Percentiles rank a stretch among this genome's conserved stretches.
Evolutionary conservation across 257 asterid species (phyloP).

Genomic region (Nicotiana obtusifolia): DNA sequence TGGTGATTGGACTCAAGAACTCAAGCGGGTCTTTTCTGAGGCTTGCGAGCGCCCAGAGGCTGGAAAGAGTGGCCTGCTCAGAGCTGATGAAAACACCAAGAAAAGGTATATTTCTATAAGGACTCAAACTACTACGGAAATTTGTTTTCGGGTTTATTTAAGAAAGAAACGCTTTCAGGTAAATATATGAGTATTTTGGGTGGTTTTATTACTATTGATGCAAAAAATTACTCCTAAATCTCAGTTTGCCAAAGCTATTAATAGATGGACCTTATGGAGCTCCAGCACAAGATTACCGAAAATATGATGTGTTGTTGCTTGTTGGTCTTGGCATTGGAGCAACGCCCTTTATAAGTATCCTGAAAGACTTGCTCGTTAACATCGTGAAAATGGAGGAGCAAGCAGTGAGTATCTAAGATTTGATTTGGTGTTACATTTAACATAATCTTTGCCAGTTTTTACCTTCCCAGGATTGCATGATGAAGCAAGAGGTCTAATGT

Average conservation of each 20-base stretch:
- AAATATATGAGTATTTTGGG: not conserved
- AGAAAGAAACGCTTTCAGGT: not conserved
- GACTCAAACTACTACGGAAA: not conserved
- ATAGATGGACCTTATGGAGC: constrained; percentile 99
- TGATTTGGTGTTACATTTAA: not conserved
- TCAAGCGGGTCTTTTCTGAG: constrained; percentile 78
- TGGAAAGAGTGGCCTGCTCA: constrained; percentile 82
- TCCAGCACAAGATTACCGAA: constrained; percentile 86
- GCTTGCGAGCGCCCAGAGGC: constrained; percentile 70
- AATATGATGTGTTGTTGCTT: constrained; percentile 79
- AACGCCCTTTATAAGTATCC: constrained; percentile 88
- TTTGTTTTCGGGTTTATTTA: not conserved
- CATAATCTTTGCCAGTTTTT: not conserved
- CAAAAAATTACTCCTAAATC: constrained; percentile 22
- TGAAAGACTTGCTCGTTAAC: constrained; percentile 75
- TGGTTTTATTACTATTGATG: not conserved
- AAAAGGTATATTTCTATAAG: constrained; percentile 37
- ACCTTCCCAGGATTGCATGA: not conserved
- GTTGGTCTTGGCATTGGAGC: constrained; percentile 99
- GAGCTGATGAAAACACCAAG: constrained; percentile 89
- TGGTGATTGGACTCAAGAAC: constrained; percentile 95
- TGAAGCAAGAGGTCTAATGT: not conserved
- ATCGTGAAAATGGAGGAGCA: constrained; percentile 81
- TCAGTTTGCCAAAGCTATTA: constrained; percentile 86
- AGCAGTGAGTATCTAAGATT: constrained; percentile 44